Evolutionary conservation across 208 protist species (phyloP).

Genomic region (Acanthamoeba rhysodes): DNA sequence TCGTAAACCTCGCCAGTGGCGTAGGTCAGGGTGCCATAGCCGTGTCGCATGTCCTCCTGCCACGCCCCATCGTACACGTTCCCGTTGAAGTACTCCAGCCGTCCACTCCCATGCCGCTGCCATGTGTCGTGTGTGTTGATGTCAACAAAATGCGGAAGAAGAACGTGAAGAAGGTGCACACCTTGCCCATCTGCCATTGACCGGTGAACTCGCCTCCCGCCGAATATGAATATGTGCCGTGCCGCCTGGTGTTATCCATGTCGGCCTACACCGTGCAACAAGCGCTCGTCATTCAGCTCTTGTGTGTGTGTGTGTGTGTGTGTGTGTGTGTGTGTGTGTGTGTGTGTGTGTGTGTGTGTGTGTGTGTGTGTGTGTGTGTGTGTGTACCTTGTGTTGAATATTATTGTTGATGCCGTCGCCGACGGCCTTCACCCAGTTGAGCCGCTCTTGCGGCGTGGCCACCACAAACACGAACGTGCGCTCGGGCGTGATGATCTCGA

Average conservation of each 20-base stretch:
- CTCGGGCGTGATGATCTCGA: slow-evolving; percentile 18
- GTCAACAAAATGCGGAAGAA: background rate
- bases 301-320: too few relatives aligned
- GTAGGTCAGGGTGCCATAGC: slow-evolving; percentile 21
- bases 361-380: too few relatives aligned
- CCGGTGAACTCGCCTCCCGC: slow-evolving; percentile 25
- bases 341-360: too few relatives aligned
- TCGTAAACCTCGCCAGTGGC: slow-evolving; percentile 50
- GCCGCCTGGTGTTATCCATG: background rate
- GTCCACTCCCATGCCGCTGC: background rate
- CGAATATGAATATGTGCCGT: background rate
- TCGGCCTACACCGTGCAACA: background rate
- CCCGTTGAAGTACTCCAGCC: slow-evolving; percentile 34
- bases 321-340: too few relatives aligned
- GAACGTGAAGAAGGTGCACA: background rate
- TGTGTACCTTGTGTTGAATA: background rate
- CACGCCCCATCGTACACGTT: slow-evolving; percentile 50
- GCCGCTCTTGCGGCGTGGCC: background rate
- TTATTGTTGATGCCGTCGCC: slow-evolving; percentile 22
- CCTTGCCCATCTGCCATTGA: background rate
- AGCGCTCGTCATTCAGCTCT: too few relatives aligned
- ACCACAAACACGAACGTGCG: slow-evolving; percentile 30
- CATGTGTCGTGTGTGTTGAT: background rate
- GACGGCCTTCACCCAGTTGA: slow-evolving; percentile 9
- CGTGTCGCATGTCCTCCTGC: slow-evolving; percentile 46